phyloP scores from a whole-genome alignment of 495 filamentous ascomycete species.

The Corynascus novoguineensis region DNA sequence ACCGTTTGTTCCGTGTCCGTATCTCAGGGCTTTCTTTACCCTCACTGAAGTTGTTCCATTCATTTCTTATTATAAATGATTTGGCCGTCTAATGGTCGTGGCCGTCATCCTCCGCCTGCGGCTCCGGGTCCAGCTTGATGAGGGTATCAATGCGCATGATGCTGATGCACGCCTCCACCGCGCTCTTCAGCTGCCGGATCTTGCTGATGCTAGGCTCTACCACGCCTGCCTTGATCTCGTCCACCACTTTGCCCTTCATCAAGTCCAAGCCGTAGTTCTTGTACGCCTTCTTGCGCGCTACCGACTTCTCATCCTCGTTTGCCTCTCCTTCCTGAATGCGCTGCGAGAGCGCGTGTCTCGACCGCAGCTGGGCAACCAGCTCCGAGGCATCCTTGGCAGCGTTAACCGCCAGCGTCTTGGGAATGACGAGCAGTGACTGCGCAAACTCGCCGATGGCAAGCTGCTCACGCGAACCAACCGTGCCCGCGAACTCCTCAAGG shows the following conservation, averaged over 20 bases:
- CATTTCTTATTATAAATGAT: slow-evolving; percentile 6
- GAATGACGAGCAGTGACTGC: slow-evolving; percentile 86
- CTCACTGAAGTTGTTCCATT: slow-evolving; percentile 7
- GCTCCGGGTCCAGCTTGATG: slow-evolving; percentile 95
- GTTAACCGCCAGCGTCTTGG: slow-evolving; percentile 95
- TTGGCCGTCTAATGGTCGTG: slow-evolving; percentile 54
- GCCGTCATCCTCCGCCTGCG: slow-evolving; percentile 68
- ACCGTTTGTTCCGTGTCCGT: not conserved
- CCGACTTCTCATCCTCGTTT: slow-evolving; percentile 77
- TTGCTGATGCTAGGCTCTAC: slow-evolving; percentile 98
- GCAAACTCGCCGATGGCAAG: slow-evolving; percentile 97
- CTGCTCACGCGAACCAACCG: slow-evolving; percentile 94
- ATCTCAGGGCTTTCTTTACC: not conserved
- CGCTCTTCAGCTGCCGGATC: slow-evolving; percentile 95
- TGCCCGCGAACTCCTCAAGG: slow-evolving; percentile 98
- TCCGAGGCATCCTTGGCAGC: slow-evolving; percentile 94
- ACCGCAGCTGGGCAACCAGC: slow-evolving; percentile 91
- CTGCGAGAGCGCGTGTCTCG: slow-evolving; percentile 90
- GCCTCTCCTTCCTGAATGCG: slow-evolving; percentile 75
- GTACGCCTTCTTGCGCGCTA: slow-evolving; percentile 92
- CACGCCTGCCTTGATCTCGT: slow-evolving; percentile 90
- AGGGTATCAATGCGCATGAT: slow-evolving; percentile 99
- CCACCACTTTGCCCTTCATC: slow-evolving; percentile 81
- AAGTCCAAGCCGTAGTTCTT: slow-evolving; percentile 97
- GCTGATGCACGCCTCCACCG: slow-evolving; percentile 96